phyloP scores from a whole-genome alignment of 2,329 filamentous ascomycete genomes.

The Aspergillus tanneri region DNA sequence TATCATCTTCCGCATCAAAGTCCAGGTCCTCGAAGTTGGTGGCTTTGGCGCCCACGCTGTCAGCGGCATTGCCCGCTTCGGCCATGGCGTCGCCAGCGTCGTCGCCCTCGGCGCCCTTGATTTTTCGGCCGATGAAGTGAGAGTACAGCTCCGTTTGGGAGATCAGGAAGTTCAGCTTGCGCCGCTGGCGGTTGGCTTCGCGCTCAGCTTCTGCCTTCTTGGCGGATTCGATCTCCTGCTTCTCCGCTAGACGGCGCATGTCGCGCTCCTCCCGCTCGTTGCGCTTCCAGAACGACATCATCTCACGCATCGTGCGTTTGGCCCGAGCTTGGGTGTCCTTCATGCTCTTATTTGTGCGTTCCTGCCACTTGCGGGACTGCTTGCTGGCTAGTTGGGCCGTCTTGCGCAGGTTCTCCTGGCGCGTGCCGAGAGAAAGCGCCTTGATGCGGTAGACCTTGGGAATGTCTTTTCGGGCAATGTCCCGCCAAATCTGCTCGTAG shows the following conservation, averaged over 20 bases:
- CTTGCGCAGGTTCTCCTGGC: conserved; percentile 95
- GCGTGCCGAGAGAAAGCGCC: conserved; percentile 77
- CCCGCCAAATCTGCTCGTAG: conserved; percentile 95
- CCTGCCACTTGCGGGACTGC: conserved; percentile 95
- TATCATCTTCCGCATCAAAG: conserved; percentile 93
- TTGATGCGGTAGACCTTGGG: conserved; percentile 90
- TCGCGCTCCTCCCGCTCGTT: conserved; percentile 98
- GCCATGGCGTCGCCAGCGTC: conserved; percentile 77
- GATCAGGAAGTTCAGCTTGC: conserved; percentile 98
- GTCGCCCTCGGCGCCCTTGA: conserved; percentile 95
- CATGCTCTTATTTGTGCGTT: conserved; percentile 95
- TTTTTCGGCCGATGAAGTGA: conserved; percentile 99
- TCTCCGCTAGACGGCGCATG: conserved; percentile 87
- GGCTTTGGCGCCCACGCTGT: conserved; percentile 65
- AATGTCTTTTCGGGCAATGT: conserved; percentile 89
- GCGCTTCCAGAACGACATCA: conserved; percentile 99
- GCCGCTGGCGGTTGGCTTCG: conserved; percentile 94
- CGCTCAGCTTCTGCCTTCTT: conserved; percentile 96
- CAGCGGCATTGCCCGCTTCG: conserved; percentile 37
- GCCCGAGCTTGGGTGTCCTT: conserved; percentile 96
- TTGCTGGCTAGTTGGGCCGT: conserved; percentile 95
- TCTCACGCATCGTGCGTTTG: conserved; percentile 98
- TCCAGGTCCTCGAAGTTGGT: conserved; percentile 93
- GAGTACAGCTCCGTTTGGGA: conserved; percentile 98
- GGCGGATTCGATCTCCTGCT: conserved; percentile 92